Base-by-base conservation (phyloP, 306 rosid genomes). In the Quercus variabilis region DNA sequence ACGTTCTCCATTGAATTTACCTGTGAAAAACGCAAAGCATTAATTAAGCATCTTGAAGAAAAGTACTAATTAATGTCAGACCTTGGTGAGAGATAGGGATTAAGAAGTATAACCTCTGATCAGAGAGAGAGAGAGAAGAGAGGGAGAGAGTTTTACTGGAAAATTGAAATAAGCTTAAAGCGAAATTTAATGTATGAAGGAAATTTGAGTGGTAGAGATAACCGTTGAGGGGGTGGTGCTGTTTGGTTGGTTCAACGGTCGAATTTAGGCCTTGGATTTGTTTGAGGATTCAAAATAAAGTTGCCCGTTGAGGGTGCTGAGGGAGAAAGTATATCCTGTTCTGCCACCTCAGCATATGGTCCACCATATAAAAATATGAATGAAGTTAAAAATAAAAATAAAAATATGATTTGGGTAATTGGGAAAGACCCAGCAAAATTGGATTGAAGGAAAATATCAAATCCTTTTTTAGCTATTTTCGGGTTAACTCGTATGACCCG, bases 1-100 rank as follows among this genome's bases (percentile, higher is more conserved):
- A 57, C 31, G 71, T 56, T 86, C 82, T 90, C 96, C 92, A 88
- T 91, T 14, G 41, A 51, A 65, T 23, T 41, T 49, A 21, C 62
- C 67, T 74, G 73, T 15, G 49, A 59, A 15, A 13, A 13, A 3
- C 18, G 35, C 23, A 15, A 6, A 72, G 69, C 71, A 14, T 28
- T 30, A 15, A 30, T 28, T 64, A 28, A 28, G 20, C 21, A 64
- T 28, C 70, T 64, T 71, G 56, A 21, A 21, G 59, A 49, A 14
- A 11, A 11, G 33, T 63, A 49, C 31, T 8, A 63, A 26, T 28
- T 7, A 26, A 26, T 63, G 69, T 21, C 5, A 4, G 15, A 63
- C 11, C 38, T 63, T 2, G 9, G 17, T 31, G 35, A 67, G 71
- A 31, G 9, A 7, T 3, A 33, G 71, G 25, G 71, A 67, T 7